Evolutionary conservation across 1,139 yeast genomes (phyloP), one percentile per base, ranked within the genome.

Genomic region (Hemisphaericaspora lyxosophila): DNA sequence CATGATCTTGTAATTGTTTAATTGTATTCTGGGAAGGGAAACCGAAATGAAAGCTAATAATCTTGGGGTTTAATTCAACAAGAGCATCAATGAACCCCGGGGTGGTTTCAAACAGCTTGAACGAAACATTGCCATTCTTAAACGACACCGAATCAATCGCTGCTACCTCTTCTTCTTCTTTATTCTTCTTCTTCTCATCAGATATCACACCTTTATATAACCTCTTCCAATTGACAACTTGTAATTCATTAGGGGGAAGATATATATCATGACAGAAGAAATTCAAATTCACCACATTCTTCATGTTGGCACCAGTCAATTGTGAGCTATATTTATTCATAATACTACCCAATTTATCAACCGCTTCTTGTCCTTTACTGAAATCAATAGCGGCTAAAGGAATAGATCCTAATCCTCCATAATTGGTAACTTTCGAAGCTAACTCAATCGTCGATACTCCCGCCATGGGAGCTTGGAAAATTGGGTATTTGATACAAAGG

Each of bases 401-500:
- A 2, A 75, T 40, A 1, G 79, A 67, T 0, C 78, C 80, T 15
- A 75, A 39, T 1, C 69, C 79, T 0, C 80, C 80, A 14, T 45
- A 40, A 4, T 53, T 51, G 1, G 66, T 54, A 2, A 72, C 65
- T 1, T 53, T 55, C 1, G 70, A 60, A 0, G 78, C 75, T 40
- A 75, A 49, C 23, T 56, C 55, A 2, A 64, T 55, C 0, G 76
- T 72, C 17, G 71, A 59, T 1, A 73, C 62, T 1, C 80, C 80
- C 0, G 80, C 79, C 80, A 75, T 75, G 22, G 80, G 80, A 1
- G 80, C 64, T 47, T 73, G 78, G 25, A 75, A 53, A 2, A 75
- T 55, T 2, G 80, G 80, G 23, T 54, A 47, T 18, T 47, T 54
- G 11, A 67, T 34, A 12, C 45, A 59, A 44, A 49, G 53, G 31